Base-by-base conservation (phyloP, 257 asterid genomes). In the Solanum gracilifrons region DNA sequence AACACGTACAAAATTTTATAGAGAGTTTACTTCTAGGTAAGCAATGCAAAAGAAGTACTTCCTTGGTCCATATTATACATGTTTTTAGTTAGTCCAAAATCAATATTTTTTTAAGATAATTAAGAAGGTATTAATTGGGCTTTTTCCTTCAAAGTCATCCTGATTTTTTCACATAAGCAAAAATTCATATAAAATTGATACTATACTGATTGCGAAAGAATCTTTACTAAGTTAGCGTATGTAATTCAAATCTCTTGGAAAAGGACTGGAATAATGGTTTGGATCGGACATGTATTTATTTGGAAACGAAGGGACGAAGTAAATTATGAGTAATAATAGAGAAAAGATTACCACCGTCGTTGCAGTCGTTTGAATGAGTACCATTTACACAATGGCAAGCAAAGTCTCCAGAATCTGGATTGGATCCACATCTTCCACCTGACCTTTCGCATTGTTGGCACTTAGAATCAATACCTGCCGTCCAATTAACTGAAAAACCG, bases 401-500 rank as follows among this genome's bases (percentile, higher is more conserved):
- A 82, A 93, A 95, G 16, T 4, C 77, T 64, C 12, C 37, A 9
- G 88, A 21, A 23, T 2, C 31, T 27, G 39, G 83, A 73, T 91
- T n/a, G 39, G 84, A 87, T 85, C 96, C 98, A 18, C 98, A 95
- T 51, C 71, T 9, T 58, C 98, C 97, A 8, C 92, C 90, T 32
- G 94, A 89, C 5, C 0, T 4, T 7, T 0, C 10, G 88, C 97
- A 95, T 2, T 37, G 8, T 1, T 3, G 23, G 80, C 98, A 94
- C 5, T 2, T 5, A 1, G 69, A 7, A 0, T 41, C 20, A 15
- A 92, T 66, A 13, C 88, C 79, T 23, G 93, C 95, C 20, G 15
- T 79, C 92, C 94, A 95, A 60, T 68, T 82, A 37, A 94, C 86
- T n/a, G 87, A 76, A 85, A 95, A 95, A 11, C 98, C 98, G 3